These are phyloP conservation scores for Strobilomyces confusus DNA, from an alignment of 768 basidiomycete genomes.

Conservation along the genomic window DNA sequence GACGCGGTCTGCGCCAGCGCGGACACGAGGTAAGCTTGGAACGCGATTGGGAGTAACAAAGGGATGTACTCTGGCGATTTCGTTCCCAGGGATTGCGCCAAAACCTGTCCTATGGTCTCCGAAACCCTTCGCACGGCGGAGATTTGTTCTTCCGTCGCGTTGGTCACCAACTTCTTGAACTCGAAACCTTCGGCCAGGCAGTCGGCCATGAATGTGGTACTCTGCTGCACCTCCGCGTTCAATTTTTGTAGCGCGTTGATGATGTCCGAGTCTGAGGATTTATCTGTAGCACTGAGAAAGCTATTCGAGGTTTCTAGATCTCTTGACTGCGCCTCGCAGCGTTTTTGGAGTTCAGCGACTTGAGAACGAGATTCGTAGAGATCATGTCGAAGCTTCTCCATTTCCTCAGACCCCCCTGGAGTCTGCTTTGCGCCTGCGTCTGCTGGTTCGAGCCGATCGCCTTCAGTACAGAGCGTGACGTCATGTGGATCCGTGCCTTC, in stretches of 20 bases:
- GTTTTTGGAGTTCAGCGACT: constrained; percentile 5
- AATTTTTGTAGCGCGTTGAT: constrained; percentile 6
- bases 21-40: not conserved
- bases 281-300: constrained; percentile 5
- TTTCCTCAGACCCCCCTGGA: not conserved
- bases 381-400: constrained; percentile 3
- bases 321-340: not conserved
- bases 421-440: not conserved
- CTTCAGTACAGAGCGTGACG: too few species aligned
- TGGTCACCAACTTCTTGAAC: not conserved
- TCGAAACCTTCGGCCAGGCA: not conserved
- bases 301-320: constrained; percentile 6
- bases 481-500: not conserved
- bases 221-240: constrained; percentile 15
- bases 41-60: constrained; percentile 10
- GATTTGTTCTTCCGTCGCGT: not conserved
- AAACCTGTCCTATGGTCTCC: not conserved
- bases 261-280: constrained; percentile 11
- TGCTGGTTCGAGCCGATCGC: not conserved
- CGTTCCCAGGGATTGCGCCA: constrained; percentile 2
- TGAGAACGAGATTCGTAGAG: constrained; percentile 1
- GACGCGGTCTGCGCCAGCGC: not conserved
- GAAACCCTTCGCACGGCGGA: not conserved
- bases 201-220: constrained; percentile 7
- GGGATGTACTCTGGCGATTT: constrained; percentile 1